Evolutionary conservation across 495 filamentous ascomycete species (phyloP).

Genomic region (Xylaria castorea): DNA sequence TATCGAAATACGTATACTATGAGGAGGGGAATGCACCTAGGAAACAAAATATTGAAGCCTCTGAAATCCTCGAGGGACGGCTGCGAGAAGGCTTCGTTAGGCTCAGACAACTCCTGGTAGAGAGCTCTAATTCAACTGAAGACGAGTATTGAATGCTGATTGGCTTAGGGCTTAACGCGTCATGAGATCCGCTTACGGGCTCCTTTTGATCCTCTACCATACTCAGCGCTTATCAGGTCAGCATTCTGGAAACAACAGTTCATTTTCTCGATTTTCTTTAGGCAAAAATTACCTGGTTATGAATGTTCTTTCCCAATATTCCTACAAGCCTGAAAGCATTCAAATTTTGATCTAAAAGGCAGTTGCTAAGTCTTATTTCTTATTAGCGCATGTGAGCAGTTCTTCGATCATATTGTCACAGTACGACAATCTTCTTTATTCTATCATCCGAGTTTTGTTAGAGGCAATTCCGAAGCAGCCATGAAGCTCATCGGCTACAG

Average conservation of each 20-base stretch:
- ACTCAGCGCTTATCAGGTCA: constrained; percentile 56
- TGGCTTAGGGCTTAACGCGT: constrained; percentile 52
- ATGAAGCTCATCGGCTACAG: constrained; percentile 54
- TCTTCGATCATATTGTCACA: constrained; percentile 64
- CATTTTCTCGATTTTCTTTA: neutral
- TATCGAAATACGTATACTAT: constrained; percentile 66
- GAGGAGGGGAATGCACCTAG: constrained; percentile 57
- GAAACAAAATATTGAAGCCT: constrained; percentile 56
- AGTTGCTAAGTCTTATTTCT: neutral
- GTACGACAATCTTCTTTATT: constrained; percentile 64
- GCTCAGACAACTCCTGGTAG: constrained; percentile 61
- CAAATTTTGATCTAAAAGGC: neutral
- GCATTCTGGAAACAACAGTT: neutral
- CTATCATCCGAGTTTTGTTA: constrained; percentile 58
- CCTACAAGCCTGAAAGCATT: neutral
- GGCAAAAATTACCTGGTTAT: too few relatives aligned
- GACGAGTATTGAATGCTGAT: neutral
- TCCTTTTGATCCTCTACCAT: constrained; percentile 62
- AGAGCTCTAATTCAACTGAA: neutral
- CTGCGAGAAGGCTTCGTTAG: constrained; percentile 65
- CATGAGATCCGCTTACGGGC: constrained; percentile 65
- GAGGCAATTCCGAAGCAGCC: constrained; percentile 50
- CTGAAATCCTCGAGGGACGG: constrained; percentile 64
- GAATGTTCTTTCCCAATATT: neutral
- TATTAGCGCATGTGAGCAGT: constrained; percentile 54